phyloP scores from a whole-genome alignment of 805 yeast species.

The Cyberlindnera mycetangii region DNA sequence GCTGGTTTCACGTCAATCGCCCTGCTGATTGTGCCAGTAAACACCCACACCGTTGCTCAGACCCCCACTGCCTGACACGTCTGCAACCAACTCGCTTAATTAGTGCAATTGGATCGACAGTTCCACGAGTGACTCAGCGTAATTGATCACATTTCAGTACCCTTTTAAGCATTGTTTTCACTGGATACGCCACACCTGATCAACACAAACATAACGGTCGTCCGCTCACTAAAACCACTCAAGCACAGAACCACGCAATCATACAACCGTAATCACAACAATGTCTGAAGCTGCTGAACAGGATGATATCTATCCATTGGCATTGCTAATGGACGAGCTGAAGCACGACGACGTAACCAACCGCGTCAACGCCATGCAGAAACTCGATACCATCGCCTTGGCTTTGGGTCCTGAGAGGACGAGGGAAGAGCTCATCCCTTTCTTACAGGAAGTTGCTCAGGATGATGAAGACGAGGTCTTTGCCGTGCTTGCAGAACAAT shows the following conservation, averaged over 20 bases:
- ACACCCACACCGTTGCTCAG: background rate
- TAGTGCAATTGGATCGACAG: background rate
- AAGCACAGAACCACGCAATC: background rate
- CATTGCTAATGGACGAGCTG: slow-evolving; percentile 93
- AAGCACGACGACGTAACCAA: slow-evolving; percentile 94
- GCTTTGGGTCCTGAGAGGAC: slow-evolving; percentile 95
- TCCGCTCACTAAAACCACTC: background rate
- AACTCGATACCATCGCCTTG: slow-evolving; percentile 88
- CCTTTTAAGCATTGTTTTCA: too few species aligned
- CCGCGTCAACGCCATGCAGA: slow-evolving; percentile 91
- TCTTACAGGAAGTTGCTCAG: slow-evolving; percentile 77
- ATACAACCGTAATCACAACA: background rate
- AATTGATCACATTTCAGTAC: too few species aligned
- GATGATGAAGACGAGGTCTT: slow-evolving; percentile 99
- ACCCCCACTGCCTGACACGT: background rate
- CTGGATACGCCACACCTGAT: too few species aligned
- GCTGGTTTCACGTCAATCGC: background rate
- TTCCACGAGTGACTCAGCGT: too few species aligned
- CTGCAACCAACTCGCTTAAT: background rate
- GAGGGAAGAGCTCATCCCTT: slow-evolving; percentile 83
- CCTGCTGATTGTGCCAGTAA: background rate
- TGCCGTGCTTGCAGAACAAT: slow-evolving; percentile 86
- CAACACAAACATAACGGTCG: too few species aligned
- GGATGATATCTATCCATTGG: slow-evolving; percentile 79
- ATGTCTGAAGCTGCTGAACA: slow-evolving; percentile 19